Evolutionary conservation across 176 grass and related monocot species (phyloP), one percentile per base, ranked within the genome.

Genomic region (Tillandsia leiboldiana): DNA sequence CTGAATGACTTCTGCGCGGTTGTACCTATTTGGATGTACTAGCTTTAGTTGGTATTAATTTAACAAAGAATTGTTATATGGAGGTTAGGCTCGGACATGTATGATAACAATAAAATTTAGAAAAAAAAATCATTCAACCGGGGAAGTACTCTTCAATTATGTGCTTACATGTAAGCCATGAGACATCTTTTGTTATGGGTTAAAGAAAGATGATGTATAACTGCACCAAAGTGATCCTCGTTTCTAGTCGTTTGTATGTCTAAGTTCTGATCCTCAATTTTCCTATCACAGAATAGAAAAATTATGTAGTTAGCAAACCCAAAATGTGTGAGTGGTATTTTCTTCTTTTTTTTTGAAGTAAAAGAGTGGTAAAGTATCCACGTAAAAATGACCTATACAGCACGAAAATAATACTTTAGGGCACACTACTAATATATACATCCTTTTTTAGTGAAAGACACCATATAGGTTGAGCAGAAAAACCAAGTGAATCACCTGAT

Each of bases 181-280:
- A 92, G 93, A 58, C 93, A 87, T 84, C 89, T 89, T 87, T 97
- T 97, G 73, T 97, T 93, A 76, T 82, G 89, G 69, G 86, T 86
- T 64, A 93, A 82, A 49, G 94, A 92, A 80, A 99, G 94, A 74
- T 93, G 89, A 63, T 93, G 94, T 48, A 93, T 87, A 68, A 88
- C 89, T 42, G 89, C 89, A 29, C 94, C 89, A 66, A 87, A 99
- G 74, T 99, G 94, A 63, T 99, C 89, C 64, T 99, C 82, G 0
- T 93, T 93, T 90, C 86, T 84, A 24, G 87, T 86, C 54, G 71
- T 95, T 65, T 90, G 79, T 11, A 90, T 86, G 61, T 90, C 89
- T 70, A 90, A 82, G 49, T 92, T 92, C 65, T 97, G 80, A 11
- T 92, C 93, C 53, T 90, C 81, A 53, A 90, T 90, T 85, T 97